A percentile compares a stretch with the other conserved stretches of the same genome.
These are phyloP conservation scores for Multifurca ochricompacta DNA, from an alignment of 768 basidiomycete genomes.

Conservation along the genomic window DNA sequence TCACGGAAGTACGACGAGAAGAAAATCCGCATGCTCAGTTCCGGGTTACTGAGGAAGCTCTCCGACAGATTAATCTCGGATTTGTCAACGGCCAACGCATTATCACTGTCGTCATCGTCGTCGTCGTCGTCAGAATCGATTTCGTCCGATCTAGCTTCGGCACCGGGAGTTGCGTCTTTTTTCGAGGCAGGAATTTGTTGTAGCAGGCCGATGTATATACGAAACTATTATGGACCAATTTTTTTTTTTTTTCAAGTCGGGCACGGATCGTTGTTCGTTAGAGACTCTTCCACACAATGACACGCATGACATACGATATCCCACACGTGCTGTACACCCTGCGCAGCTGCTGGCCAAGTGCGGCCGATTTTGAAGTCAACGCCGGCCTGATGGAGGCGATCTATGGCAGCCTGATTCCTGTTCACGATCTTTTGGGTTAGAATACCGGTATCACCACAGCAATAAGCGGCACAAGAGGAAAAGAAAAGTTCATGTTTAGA, in stretches of 20 bases:
- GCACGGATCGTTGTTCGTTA: no score
- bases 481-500: neutral
- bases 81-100: constrained; percentile 13
- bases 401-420: constrained; percentile 40
- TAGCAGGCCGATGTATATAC: constrained; percentile 50
- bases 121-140: constrained; percentile 14
- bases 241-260: no score
- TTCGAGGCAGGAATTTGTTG: constrained; percentile 19
- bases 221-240: constrained; percentile 55
- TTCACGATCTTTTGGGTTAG: no score
- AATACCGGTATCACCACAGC: neutral
- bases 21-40: constrained; percentile 50
- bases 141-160: constrained; percentile 17
- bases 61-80: constrained; percentile 28
- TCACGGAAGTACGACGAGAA: constrained; percentile 62
- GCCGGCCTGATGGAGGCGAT: constrained; percentile 53
- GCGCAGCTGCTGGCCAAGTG: constrained; percentile 31
- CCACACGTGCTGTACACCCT: constrained; percentile 41
- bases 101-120: constrained; percentile 33
- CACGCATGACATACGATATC: constrained; percentile 46
- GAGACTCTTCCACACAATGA: no score
- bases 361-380: constrained; percentile 44
- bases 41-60: constrained; percentile 57
- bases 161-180: constrained; percentile 20
- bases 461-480: neutral